phyloP scores from a whole-genome alignment of 139 green algal genomes.

The Coelastrella sp. region DNA sequence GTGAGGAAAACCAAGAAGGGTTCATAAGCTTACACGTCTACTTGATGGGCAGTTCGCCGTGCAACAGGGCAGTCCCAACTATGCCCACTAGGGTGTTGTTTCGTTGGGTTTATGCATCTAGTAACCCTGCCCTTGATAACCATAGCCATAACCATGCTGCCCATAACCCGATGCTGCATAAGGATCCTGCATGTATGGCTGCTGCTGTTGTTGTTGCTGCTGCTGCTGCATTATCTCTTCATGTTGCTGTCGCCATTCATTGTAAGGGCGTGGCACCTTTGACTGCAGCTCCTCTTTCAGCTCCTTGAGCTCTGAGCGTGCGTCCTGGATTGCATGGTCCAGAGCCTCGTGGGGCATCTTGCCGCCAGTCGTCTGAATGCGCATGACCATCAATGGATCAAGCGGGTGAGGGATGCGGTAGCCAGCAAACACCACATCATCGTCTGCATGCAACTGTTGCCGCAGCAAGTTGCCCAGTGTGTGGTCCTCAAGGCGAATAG shows the following conservation, averaged over 20 bases:
- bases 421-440: slow-evolving; percentile 88
- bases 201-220: slow-evolving; percentile 7
- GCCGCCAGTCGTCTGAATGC: slow-evolving; percentile 78
- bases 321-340: slow-evolving; percentile 63
- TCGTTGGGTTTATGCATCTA: too few species aligned
- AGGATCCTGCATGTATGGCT: not conserved
- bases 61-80: too few species aligned
- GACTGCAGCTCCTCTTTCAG: slow-evolving; percentile 57
- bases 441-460: slow-evolving; percentile 64
- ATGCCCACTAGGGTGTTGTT: too few species aligned
- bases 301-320: slow-evolving; percentile 58
- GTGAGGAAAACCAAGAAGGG: too few species aligned
- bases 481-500: slow-evolving; percentile 93
- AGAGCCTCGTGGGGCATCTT: slow-evolving; percentile 66
- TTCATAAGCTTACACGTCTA: too few species aligned
- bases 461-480: slow-evolving; percentile 95
- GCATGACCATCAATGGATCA: slow-evolving; percentile 88
- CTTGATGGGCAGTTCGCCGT: too few species aligned
- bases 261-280: not conserved
- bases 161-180: not conserved
- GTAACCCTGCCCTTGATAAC: not conserved
- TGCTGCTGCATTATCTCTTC: not conserved
- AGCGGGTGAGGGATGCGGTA: slow-evolving; percentile 97
- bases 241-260: not conserved
- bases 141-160: not conserved